A percentile compares a stretch with the other conserved stretches of the same genome.
Conservation (phyloP, 192 early-diverging fungal species). For the Piromyces sp. region DNA sequence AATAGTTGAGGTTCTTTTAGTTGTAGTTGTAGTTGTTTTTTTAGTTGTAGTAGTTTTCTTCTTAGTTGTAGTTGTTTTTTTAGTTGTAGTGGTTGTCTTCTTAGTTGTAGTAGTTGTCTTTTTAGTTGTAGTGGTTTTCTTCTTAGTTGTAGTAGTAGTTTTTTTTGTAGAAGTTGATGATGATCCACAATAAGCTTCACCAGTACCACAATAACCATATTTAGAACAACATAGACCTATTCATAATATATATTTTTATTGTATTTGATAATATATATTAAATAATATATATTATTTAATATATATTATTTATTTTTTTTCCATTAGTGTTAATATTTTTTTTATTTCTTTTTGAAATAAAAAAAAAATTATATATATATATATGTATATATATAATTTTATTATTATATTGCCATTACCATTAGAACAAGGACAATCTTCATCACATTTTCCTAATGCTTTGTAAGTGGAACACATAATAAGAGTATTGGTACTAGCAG, state of each 20-base stretch:
- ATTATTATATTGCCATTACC: too few species aligned
- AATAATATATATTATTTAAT: too few species aligned
- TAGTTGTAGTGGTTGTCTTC: not conserved
- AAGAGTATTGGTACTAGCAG: not conserved
- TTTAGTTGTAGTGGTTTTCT: not conserved
- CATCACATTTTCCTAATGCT: not conserved
- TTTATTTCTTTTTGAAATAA: too few species aligned
- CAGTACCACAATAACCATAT: not conserved
- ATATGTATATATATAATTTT: too few species aligned
- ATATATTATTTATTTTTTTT: too few species aligned
- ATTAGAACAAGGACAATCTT: not conserved
- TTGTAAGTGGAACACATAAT: not conserved
- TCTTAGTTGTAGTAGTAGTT: not conserved
- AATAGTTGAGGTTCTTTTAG: too few species aligned
- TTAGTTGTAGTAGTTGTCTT: not conserved
- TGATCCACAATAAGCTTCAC: not conserved
- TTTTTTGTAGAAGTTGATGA: not conserved
- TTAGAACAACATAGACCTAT: not conserved
- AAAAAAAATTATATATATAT: too few species aligned
- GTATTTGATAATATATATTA: too few species aligned
- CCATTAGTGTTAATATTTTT: too few species aligned
- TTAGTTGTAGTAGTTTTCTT: not conserved
- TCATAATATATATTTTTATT: too few species aligned
- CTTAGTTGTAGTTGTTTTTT: not conserved
- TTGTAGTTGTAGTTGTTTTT: not conserved